A percentile compares a stretch with the other conserved stretches of the same genome.
phyloP scores from a whole-genome alignment of 345 rosid species.

The Salix purpurea region DNA sequence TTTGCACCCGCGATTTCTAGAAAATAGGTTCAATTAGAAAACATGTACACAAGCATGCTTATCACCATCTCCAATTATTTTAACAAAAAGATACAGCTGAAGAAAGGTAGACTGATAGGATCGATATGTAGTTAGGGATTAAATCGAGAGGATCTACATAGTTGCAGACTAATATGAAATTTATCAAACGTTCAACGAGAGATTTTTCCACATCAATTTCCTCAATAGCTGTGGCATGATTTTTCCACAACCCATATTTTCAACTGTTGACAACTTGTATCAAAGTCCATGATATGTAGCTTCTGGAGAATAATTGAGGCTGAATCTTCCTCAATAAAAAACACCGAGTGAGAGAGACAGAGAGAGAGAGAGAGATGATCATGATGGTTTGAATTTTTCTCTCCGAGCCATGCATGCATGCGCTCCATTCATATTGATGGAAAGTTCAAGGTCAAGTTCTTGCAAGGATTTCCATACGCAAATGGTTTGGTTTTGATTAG shows the following conservation, averaged over 20 bases:
- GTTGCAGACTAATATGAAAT: neutral
- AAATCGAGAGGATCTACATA: neutral
- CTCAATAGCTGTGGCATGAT: too few species aligned
- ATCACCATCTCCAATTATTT: neutral
- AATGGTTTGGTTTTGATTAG: neutral
- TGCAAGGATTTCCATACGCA: neutral
- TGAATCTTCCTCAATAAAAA: neutral
- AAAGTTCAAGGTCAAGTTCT: too few species aligned
- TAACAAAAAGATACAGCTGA: neutral
- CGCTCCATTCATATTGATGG: too few species aligned
- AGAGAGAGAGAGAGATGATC: too few species aligned
- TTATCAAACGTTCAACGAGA: neutral
- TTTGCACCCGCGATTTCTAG: neutral
- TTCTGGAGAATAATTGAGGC: neutral
- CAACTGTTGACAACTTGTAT: neutral
- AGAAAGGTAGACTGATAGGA: neutral
- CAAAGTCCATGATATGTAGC: neutral
- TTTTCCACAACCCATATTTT: neutral
- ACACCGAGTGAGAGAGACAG: too few species aligned
- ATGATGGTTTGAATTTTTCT: too few species aligned
- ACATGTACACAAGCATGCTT: neutral
- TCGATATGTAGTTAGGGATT: neutral
- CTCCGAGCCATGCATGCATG: too few species aligned
- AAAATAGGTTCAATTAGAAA: neutral
- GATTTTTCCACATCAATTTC: too few species aligned